Base-by-base conservation (phyloP, 176 grass and related monocot species). In the Carex cristatella region DNA sequence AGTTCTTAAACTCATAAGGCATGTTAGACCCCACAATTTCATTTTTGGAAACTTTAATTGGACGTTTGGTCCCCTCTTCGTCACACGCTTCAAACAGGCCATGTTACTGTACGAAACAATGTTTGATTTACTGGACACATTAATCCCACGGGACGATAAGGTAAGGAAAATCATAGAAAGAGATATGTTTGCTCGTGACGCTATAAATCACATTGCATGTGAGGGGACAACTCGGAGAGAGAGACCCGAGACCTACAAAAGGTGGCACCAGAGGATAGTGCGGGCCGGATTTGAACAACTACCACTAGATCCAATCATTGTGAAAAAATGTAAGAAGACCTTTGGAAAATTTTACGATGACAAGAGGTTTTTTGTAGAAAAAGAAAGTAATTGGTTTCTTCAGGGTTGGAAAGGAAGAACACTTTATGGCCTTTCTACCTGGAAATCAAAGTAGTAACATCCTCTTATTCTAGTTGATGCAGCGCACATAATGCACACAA, bases 391-490 rank as follows among this genome's bases (percentile, higher is more conserved):
- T 51, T 88, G 87, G 87, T 51, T 88, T 31, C 73, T 88, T 38
- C 87, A 81, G 40, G 87, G 87, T 7, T 88, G 87, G 87, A 88
- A 59, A 78, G 87, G 87, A 69, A 80, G 73, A 7, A 67, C 61
- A 32, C 12, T 88, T 5, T 85, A 73, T 63, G 82, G 60, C 7
- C 44, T 85, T 70, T 88, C 87, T 2, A 48, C 72, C 32, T 88
- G 87, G 87, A 88, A 79, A 84, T 72, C 72, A 32, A 85, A 85
- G 31, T 28, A 42, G 18, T 23, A 44, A 7, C 7, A 46, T 28
- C 55, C 16, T 37, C 57, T 15, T 10, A 83, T 31, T 55, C 5
- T 35, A 35, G 48, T 56, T 8, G n/a, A 32, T 55, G 12, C 4
- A 56, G 23, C 27, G 9, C 46, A 16, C 49, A 30, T 55, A 57